Evolutionary conservation across 2,329 filamentous ascomycete genomes (phyloP).

Genomic region (Didymella lethalis): DNA sequence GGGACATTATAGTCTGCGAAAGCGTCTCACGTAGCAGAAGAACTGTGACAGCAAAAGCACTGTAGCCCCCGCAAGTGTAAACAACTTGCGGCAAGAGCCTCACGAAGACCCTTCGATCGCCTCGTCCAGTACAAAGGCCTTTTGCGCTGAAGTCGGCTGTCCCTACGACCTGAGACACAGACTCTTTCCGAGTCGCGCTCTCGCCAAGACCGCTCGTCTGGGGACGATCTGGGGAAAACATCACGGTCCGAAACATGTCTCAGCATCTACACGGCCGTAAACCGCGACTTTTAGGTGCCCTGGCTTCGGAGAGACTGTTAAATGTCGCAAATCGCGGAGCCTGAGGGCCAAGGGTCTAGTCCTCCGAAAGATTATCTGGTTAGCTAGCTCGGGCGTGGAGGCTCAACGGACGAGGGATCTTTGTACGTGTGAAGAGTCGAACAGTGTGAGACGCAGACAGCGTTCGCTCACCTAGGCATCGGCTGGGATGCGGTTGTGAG

Average conservation of each 20-base stretch:
- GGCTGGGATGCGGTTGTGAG: background rate
- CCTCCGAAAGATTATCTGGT: conserved; percentile 13
- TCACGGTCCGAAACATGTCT: conserved; percentile 1
- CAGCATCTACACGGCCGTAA: conserved; percentile 2
- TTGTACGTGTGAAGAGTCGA: background rate
- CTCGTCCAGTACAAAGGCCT: no score
- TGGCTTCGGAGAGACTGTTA: background rate
- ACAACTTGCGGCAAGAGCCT: no score
- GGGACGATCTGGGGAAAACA: conserved; percentile 5
- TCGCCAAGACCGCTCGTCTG: background rate
- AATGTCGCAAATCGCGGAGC: conserved; percentile 11
- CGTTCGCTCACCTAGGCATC: background rate
- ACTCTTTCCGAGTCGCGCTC: background rate
- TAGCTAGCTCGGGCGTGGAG: conserved; percentile 1
- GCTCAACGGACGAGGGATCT: background rate
- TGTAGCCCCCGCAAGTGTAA: no score
- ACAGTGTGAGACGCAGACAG: background rate
- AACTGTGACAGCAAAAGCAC: no score
- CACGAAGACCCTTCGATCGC: no score
- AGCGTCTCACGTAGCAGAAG: no score
- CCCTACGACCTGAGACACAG: background rate
- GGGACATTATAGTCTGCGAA: no score
- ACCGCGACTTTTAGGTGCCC: background rate
- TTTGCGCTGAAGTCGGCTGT: no score
- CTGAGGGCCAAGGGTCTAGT: conserved; percentile 11